Conservation (phyloP, 1,284 basidiomycete species). For the Puccinia brachypodii region DNA sequence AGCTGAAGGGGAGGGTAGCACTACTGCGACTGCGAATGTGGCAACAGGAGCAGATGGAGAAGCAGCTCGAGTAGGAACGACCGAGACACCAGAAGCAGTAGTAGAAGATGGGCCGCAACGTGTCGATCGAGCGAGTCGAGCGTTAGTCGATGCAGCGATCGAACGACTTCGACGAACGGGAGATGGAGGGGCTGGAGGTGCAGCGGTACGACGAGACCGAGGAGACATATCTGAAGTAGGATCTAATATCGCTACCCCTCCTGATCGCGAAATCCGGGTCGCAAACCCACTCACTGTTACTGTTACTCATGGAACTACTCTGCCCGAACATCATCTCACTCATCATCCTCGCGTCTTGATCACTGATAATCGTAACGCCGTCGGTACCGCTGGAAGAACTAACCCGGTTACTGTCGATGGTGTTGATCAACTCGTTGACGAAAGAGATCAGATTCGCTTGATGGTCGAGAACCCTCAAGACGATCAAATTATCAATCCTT, state of each 20-base stretch:
- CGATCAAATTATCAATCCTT: slow-evolving; percentile 8
- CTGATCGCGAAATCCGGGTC: slow-evolving; percentile 29
- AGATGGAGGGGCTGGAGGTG: neutral
- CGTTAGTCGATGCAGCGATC: slow-evolving; percentile 43
- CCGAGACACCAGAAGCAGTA: neutral
- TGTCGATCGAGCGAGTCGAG: slow-evolving; percentile 5
- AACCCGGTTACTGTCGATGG: neutral
- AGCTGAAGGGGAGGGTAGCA: slow-evolving; percentile 31
- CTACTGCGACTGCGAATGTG: neutral
- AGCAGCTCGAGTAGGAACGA: neutral
- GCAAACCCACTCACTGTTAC: neutral
- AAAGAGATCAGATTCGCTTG: slow-evolving; percentile 25
- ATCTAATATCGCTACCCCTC: slow-evolving; percentile 30
- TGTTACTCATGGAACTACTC: neutral
- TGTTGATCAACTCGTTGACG: slow-evolving; percentile 18
- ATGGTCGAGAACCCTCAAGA: slow-evolving; percentile 26
- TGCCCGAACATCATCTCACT: neutral
- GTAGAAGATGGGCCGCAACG: neutral
- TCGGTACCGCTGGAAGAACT: neutral
- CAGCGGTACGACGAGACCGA: neutral
- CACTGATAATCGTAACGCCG: neutral
- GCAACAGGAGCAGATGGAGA: neutral
- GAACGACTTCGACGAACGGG: slow-evolving; percentile 17
- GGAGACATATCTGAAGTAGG: neutral
- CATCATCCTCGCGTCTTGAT: neutral